Base-by-base conservation (phyloP, 768 basidiomycete genomes). In the Tulasnella sp. region DNA sequence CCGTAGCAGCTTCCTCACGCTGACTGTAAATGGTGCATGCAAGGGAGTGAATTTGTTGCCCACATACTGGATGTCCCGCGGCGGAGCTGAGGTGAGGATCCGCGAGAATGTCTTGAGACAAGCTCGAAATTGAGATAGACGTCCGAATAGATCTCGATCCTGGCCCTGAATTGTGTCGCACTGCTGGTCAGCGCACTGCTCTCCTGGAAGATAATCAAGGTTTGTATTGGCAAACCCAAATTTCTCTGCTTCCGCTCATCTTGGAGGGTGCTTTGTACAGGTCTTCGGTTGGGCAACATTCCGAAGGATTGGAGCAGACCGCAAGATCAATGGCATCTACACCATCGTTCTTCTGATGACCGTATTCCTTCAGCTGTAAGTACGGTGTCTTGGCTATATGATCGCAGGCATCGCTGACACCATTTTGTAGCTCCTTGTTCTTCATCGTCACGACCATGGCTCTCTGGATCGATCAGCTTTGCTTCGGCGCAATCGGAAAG, bases 241-340 rank as follows among this genome's bases (percentile, higher is more conserved):
- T 34, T 64, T 64, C 11, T 7, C 22, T 34, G 11, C n/a, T 37
- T n/a, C 17, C 1, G 36, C 69, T 70, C 19, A 70, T 31, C 69
- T 19, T 36, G 29, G 5, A 9, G 29, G 36, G 25, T 38, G 6
- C 34, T 19, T 36, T 17, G 15, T 37, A 11, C 74, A 92, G 91
- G 80, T 86, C 19, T 94, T 92, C 81, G 91, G 93, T 64, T 94
- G 92, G 92, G 91, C 92, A 82, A 94, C 92, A 0, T 94, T 93
- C 87, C 93, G 93, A 82, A 91, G 92, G 76, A 89, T 93, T 72
- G 92, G 93, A 45, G 92, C 93, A 14, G 91, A 90, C 7, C 83
- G 88, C 79, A 85, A 85, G 14, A 92, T 94, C 83, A 91, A 91
- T 82, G 87, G 89, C 42, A 82, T 91, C 77, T 94, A 94, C 85